Percentiles rank a stretch among this genome's conserved stretches.
Conservation (phyloP, 495 filamentous ascomycete genomes). For the Talaromyces wortmannii region DNA sequence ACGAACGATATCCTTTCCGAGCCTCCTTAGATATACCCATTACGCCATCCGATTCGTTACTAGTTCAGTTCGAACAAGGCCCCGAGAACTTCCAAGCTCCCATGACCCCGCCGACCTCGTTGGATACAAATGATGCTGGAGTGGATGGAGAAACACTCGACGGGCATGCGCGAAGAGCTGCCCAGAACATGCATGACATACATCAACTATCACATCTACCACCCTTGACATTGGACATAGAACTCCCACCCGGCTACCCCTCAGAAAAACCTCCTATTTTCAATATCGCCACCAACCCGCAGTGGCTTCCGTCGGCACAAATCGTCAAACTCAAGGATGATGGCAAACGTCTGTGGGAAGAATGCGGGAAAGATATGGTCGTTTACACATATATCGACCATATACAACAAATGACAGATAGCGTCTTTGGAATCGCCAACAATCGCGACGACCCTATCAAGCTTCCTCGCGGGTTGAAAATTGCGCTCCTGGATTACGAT, state of each 20-base stretch:
- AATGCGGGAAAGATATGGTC: slow-evolving; percentile 67
- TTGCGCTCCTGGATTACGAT: slow-evolving; percentile 73
- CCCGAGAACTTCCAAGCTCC: slow-evolving; percentile 31
- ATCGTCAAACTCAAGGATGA: slow-evolving; percentile 55
- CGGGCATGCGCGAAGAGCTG: slow-evolving; percentile 9
- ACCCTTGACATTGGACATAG: slow-evolving; percentile 59
- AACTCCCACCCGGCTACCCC: slow-evolving; percentile 73
- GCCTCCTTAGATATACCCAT: slow-evolving; percentile 69
- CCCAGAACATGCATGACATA: slow-evolving; percentile 27
- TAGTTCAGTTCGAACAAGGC: slow-evolving; percentile 59
- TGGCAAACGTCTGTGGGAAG: slow-evolving; percentile 67
- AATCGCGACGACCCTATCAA: slow-evolving; percentile 33
- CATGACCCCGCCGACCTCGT: slow-evolving; percentile 39
- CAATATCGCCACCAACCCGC: slow-evolving; percentile 54
- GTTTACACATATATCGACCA: slow-evolving; percentile 84
- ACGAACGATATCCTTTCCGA: slow-evolving; percentile 47
- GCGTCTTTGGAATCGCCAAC: slow-evolving; percentile 64
- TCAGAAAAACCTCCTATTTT: slow-evolving; percentile 56
- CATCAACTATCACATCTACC: slow-evolving; percentile 71
- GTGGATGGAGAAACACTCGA: slow-evolving; percentile 13
- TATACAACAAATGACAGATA: slow-evolving; percentile 72
- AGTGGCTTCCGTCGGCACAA: slow-evolving; percentile 61
- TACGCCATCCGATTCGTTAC: slow-evolving; percentile 58
- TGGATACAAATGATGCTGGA: slow-evolving; percentile 21
- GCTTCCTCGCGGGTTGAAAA: slow-evolving; percentile 51